These are phyloP conservation scores for Casuarina glauca DNA, from an alignment of 306 rosid genomes.

Conservation along the genomic window DNA sequence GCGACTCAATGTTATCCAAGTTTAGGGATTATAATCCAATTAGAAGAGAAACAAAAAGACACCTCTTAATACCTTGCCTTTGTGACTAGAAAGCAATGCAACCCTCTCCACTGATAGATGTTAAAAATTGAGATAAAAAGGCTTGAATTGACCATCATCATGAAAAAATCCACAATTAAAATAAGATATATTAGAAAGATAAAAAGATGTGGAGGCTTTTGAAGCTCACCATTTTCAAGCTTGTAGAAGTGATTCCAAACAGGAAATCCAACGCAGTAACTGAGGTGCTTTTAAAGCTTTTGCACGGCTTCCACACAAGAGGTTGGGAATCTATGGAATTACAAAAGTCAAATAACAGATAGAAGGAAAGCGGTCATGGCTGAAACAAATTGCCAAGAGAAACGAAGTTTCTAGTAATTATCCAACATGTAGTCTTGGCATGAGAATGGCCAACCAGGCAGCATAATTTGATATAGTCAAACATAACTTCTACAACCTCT, in stretches of 20 bases:
- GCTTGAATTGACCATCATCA: neutral
- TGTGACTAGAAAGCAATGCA: slow-evolving; percentile 66
- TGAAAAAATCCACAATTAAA: neutral
- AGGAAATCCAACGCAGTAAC: slow-evolving; percentile 69
- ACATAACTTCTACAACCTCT: slow-evolving; percentile 74
- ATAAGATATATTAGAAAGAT: slow-evolving; percentile 1
- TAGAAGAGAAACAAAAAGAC: slow-evolving; percentile 5
- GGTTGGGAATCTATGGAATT: slow-evolving; percentile 61
- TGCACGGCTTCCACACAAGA: slow-evolving; percentile 76
- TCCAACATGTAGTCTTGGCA: neutral
- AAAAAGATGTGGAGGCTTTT: neutral
- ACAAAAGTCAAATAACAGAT: neutral
- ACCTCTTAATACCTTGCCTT: slow-evolving; percentile 58
- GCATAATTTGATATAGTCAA: neutral
- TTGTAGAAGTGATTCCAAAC: slow-evolving; percentile 60
- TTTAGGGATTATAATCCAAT: slow-evolving; percentile 11
- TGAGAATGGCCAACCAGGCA: neutral
- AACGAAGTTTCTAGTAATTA: neutral
- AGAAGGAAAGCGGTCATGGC: neutral
- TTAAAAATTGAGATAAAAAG: neutral
- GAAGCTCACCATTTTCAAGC: slow-evolving; percentile 78
- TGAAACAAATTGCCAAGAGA: neutral
- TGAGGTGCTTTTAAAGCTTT: slow-evolving; percentile 56
- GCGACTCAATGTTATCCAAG: neutral
- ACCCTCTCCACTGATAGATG: slow-evolving; percentile 47